Conservation (phyloP, 1,284 basidiomycete species). For the Nidula niveotomentosa region DNA sequence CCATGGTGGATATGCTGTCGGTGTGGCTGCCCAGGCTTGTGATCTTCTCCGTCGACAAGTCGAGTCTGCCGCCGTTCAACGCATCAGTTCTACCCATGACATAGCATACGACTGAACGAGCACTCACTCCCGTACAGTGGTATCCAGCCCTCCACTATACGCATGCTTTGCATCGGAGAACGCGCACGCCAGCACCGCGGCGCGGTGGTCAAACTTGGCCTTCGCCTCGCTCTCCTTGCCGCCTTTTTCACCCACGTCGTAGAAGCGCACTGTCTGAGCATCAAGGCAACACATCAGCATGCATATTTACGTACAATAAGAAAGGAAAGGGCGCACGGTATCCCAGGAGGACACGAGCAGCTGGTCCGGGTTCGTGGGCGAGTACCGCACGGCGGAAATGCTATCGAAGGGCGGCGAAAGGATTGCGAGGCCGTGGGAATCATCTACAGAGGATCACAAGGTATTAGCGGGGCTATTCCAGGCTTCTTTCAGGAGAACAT, state of each 20-base stretch:
- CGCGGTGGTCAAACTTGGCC: conserved; percentile 77
- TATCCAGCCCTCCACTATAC: conserved; percentile 77
- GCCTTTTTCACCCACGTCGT: conserved; percentile 52
- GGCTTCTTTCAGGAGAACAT: no score
- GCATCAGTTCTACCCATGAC: background rate
- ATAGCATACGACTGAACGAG: conserved; percentile 1
- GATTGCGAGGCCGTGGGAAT: background rate
- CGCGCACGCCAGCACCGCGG: conserved; percentile 67
- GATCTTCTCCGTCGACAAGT: conserved; percentile 61
- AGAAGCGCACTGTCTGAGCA: conserved; percentile 69
- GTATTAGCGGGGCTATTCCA: no score
- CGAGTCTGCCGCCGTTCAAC: conserved; percentile 29
- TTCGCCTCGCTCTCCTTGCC: conserved; percentile 57
- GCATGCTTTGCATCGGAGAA: conserved; percentile 65
- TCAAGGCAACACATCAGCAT: background rate
- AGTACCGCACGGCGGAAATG: conserved; percentile 79
- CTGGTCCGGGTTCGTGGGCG: conserved; percentile 75
- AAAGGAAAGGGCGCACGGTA: conserved; percentile 51
- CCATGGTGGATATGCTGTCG: conserved; percentile 65
- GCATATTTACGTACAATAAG: background rate
- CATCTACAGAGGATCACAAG: no score
- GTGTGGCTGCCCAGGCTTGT: conserved; percentile 66
- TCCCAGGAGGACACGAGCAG: conserved; percentile 89
- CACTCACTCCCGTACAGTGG: conserved; percentile 68
- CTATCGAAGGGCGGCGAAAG: conserved; percentile 82